Percentiles rank a stretch among this genome's conserved stretches.
Conservation (phyloP, 768 basidiomycete species). For the Calocera cornea region DNA sequence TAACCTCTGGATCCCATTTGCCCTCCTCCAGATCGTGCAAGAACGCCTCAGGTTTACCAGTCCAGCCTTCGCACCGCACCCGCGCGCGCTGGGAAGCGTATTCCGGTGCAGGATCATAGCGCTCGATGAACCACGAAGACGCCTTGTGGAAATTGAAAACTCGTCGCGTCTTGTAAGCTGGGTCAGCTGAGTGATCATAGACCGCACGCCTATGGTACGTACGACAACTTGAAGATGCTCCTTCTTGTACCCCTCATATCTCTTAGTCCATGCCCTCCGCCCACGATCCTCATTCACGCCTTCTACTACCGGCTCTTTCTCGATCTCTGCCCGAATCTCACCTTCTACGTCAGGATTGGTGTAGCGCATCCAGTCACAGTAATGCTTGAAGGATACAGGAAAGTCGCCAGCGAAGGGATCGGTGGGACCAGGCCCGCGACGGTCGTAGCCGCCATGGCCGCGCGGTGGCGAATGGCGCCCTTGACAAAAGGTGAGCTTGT, state of each 20-base stretch:
- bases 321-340: constrained; percentile 61
- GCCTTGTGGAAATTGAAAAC: constrained; percentile 92
- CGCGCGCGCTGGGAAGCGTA: constrained; percentile 57
- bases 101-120: constrained; percentile 72
- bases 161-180: constrained; percentile 56
- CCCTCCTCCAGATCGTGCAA: constrained; percentile 70
- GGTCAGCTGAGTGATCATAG: constrained; percentile 5
- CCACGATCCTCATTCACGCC: constrained; percentile 73
- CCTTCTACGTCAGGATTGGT: constrained; percentile 67
- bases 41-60: constrained; percentile 56
- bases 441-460: constrained; percentile 31
- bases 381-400: constrained; percentile 68
- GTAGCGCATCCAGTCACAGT: constrained; percentile 77
- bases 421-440: constrained; percentile 34
- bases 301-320: constrained; percentile 37
- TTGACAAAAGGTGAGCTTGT: not conserved
- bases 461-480: constrained; percentile 36
- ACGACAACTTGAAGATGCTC: constrained; percentile 76
- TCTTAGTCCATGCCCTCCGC: constrained; percentile 40
- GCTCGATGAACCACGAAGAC: constrained; percentile 95
- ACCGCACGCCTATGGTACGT: not conserved
- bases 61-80: constrained; percentile 76
- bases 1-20: constrained; percentile 66
- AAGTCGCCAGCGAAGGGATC: constrained; percentile 75
- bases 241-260: constrained; percentile 92